Conservation (phyloP, 2,329 filamentous ascomycete genomes). For the Aspergillus neoniger region DNA sequence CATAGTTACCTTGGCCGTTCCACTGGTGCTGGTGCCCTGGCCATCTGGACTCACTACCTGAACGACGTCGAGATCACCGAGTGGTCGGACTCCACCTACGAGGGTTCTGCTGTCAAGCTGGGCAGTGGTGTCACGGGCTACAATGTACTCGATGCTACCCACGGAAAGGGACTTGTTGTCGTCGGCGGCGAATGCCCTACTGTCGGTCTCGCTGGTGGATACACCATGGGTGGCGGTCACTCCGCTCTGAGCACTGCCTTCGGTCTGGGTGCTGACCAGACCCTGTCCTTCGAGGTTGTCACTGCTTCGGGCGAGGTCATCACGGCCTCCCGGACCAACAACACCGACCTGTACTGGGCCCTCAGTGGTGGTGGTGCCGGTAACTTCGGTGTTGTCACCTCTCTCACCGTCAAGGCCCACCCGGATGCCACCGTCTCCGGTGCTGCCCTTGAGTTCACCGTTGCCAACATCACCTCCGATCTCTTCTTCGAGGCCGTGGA, state of each 20-base stretch:
- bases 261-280: constrained; percentile 63
- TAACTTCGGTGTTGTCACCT: constrained; percentile 60
- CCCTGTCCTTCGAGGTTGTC: constrained; percentile 58
- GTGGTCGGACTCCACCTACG: constrained; percentile 48
- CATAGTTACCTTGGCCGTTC: constrained; percentile 55
- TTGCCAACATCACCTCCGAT: constrained; percentile 40
- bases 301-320: constrained; percentile 53
- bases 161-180: constrained; percentile 50
- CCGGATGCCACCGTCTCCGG: constrained; percentile 47
- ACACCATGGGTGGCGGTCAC: constrained; percentile 63
- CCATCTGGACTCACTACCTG: constrained; percentile 38
- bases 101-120: constrained; percentile 54
- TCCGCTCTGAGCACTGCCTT: constrained; percentile 55
- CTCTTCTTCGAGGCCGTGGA: constrained; percentile 55
- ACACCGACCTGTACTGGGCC: constrained; percentile 64
- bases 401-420: constrained; percentile 57
- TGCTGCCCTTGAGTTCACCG: constrained; percentile 47
- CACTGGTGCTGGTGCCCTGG: constrained; percentile 57
- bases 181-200: constrained; percentile 59
- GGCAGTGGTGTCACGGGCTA: constrained; percentile 57
- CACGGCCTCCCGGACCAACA: constrained; percentile 50
- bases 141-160: constrained; percentile 52
- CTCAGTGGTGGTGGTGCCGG: constrained; percentile 62
- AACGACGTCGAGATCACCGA: constrained; percentile 31
- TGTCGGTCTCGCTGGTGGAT: constrained; percentile 63